A percentile compares a stretch with the other conserved stretches of the same genome.
These are phyloP conservation scores for Amborella trichopoda DNA, from an alignment of 164 flowering plant genomes.

Conservation along the genomic window DNA sequence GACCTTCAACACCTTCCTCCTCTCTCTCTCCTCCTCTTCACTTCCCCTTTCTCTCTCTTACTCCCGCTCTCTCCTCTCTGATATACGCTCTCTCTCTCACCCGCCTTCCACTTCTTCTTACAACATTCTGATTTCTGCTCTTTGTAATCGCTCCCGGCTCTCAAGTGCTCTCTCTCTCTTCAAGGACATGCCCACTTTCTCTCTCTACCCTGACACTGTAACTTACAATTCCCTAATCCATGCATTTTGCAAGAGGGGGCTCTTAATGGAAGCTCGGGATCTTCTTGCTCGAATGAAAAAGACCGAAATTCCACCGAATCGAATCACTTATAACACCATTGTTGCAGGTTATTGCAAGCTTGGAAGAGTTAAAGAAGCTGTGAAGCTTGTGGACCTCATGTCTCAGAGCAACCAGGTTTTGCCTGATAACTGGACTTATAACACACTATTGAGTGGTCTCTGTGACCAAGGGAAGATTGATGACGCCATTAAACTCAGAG, in stretches of 20 bases:
- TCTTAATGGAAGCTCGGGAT: slow-evolving; percentile 42
- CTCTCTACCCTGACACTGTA: slow-evolving; percentile 49
- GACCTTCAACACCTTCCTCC: slow-evolving; percentile 59
- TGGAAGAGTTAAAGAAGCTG: slow-evolving; percentile 67
- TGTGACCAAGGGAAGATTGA: slow-evolving; percentile 48
- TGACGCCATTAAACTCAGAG: slow-evolving; percentile 49
- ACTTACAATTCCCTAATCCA: slow-evolving; percentile 61
- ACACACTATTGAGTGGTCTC: slow-evolving; percentile 57
- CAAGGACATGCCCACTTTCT: slow-evolving; percentile 25
- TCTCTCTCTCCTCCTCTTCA: slow-evolving; percentile 34
- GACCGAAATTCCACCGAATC: slow-evolving; percentile 47
- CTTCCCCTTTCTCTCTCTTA: slow-evolving; percentile 9
- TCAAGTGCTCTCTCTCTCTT: slow-evolving; percentile 39
- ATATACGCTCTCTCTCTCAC: slow-evolving; percentile 33
- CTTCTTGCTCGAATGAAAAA: slow-evolving; percentile 59
- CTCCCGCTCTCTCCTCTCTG: slow-evolving; percentile 24
- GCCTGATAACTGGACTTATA: slow-evolving; percentile 77
- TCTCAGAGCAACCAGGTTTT: slow-evolving; percentile 19
- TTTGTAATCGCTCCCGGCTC: slow-evolving; percentile 40
- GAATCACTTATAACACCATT: slow-evolving; percentile 59
- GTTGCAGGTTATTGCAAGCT: slow-evolving; percentile 58
- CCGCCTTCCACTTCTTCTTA: slow-evolving; percentile 29
- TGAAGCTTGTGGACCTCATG: slow-evolving; percentile 55
- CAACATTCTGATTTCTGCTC: slow-evolving; percentile 60
- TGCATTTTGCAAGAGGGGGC: slow-evolving; percentile 50